phyloP scores from a whole-genome alignment of 306 rosid species.

The Vigna unguiculata region DNA sequence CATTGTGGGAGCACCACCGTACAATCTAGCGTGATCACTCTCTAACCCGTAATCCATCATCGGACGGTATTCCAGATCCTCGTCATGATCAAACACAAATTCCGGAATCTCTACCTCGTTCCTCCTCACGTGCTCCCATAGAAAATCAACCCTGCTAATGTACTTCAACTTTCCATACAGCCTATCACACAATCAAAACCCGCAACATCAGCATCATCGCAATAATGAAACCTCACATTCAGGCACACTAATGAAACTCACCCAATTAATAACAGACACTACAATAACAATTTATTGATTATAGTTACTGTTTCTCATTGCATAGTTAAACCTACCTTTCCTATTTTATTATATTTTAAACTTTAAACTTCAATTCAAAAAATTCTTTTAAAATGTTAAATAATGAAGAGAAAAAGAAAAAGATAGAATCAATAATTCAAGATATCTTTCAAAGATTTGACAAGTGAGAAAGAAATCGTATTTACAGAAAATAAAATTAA shows the following conservation, averaged over 20 bases:
- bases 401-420: not conserved
- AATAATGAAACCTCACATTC: not conserved
- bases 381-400: no score
- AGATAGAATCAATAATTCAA: not conserved
- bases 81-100: slow-evolving; percentile 87
- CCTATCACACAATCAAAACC: slow-evolving; percentile 57
- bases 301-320: not conserved
- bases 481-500: not conserved
- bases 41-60: slow-evolving; percentile 93
- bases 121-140: slow-evolving; percentile 86
- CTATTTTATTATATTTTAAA: no score
- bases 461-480: not conserved
- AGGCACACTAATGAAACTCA: not conserved
- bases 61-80: slow-evolving; percentile 91
- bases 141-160: slow-evolving; percentile 76
- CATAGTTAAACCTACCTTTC: not conserved
- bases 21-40: slow-evolving; percentile 85
- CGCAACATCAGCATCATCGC: not conserved
- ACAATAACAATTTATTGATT: not conserved
- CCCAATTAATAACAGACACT: not conserved
- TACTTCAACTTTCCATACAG: slow-evolving; percentile 79
- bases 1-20: slow-evolving; percentile 62
- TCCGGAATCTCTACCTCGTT: slow-evolving; percentile 81
- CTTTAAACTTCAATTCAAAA: no score
- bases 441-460: not conserved